Evolutionary conservation across 306 rosid genomes (phyloP).

Genomic region (Crataegus laevigata): DNA sequence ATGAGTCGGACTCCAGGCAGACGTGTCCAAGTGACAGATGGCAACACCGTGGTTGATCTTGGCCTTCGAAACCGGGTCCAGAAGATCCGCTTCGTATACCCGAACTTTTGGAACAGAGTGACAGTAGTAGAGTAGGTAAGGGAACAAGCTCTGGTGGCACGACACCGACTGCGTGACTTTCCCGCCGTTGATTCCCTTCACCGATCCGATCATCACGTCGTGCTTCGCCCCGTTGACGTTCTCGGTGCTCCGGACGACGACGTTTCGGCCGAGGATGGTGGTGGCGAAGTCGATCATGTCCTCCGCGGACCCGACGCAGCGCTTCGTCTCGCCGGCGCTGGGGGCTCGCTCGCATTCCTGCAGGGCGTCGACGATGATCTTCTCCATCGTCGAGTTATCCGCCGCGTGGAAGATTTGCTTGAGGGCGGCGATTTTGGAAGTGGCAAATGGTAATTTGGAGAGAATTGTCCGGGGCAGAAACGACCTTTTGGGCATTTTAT

Average conservation of each 20-base stretch:
- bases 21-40: constrained; percentile 85
- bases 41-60: constrained; percentile 81
- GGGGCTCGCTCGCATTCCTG: constrained; percentile 77
- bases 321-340: constrained; percentile 67
- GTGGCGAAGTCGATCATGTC: constrained; percentile 94
- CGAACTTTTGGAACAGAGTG: constrained; percentile 96
- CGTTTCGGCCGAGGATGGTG: constrained; percentile 70
- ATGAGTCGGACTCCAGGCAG: constrained; percentile 78
- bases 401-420: constrained; percentile 60
- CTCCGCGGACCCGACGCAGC: constrained; percentile 79
- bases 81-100: constrained; percentile 77
- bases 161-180: constrained; percentile 79
- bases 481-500: constrained; percentile 90
- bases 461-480: constrained; percentile 71
- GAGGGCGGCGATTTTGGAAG: constrained; percentile 48
- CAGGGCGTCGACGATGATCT: constrained; percentile 48
- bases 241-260: constrained; percentile 50
- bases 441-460: constrained; percentile 77
- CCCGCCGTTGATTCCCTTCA: constrained; percentile 68
- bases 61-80: constrained; percentile 48
- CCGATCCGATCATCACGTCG: constrained; percentile 48
- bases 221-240: constrained; percentile 62
- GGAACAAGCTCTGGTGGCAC: constrained; percentile 89
- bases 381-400: constrained; percentile 79
- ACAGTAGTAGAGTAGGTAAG: constrained; percentile 83